Percentiles rank a stretch among this genome's conserved stretches.
phyloP scores from a whole-genome alignment of 2,329 filamentous ascomycete genomes.

The Penicillium vulpinum region DNA sequence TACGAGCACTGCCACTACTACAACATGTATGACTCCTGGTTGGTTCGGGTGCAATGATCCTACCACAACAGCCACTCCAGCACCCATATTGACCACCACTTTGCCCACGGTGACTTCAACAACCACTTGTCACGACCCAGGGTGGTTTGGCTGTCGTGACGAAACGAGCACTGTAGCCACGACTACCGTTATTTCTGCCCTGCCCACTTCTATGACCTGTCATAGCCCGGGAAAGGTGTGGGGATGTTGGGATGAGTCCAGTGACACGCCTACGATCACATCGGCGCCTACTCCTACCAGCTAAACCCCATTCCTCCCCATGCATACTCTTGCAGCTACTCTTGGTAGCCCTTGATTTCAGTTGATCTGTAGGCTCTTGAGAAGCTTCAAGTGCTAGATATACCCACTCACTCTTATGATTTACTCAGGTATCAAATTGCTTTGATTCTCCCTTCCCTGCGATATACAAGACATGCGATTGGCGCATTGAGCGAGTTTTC shows the following conservation, averaged over 20 bases:
- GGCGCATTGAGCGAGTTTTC: conserved; percentile 3
- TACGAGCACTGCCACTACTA: conserved; percentile 32
- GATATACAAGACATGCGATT: conserved; percentile 5
- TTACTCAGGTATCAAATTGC: neutral
- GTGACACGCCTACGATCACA: neutral
- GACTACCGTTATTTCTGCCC: neutral
- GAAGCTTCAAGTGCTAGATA: neutral
- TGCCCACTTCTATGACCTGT: neutral
- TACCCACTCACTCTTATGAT: conserved; percentile 8
- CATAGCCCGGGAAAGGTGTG: neutral
- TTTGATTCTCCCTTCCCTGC: neutral
- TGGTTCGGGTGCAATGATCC: conserved; percentile 44
- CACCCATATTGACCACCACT: conserved; percentile 11
- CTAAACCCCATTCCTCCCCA: neutral
- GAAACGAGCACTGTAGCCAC: conserved; percentile 13
- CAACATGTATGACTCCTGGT: conserved; percentile 38
- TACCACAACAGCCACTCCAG: conserved; percentile 23
- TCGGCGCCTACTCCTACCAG: neutral
- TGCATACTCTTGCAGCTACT: neutral
- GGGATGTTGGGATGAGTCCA: neutral
- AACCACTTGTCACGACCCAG: conserved; percentile 24
- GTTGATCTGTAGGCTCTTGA: neutral
- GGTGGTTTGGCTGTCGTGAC: conserved; percentile 39
- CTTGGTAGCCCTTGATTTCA: neutral
- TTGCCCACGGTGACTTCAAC: conserved; percentile 17